Conservation (phyloP, 208 protist genomes). For the Vickermania spadyakhi region DNA sequence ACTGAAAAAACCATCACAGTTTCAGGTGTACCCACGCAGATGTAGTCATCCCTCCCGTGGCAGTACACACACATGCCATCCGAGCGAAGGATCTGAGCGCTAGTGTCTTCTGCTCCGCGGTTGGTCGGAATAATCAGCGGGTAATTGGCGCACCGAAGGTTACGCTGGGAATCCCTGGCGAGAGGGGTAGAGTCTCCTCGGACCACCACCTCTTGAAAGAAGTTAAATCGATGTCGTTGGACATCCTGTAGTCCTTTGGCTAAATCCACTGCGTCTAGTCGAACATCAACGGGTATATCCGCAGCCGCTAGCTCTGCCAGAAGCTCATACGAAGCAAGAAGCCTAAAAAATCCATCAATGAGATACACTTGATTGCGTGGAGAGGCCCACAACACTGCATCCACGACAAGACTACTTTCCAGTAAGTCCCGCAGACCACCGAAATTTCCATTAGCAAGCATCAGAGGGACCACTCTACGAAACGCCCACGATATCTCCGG, state of each 20-base stretch:
- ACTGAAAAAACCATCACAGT: constrained; percentile 46
- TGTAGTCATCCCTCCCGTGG: constrained; percentile 40
- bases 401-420: constrained; percentile 36
- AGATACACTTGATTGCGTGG: constrained; percentile 22
- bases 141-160: constrained; percentile 26
- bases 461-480: constrained; percentile 39
- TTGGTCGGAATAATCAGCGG: constrained; percentile 55
- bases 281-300: constrained; percentile 16
- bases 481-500: constrained; percentile 53
- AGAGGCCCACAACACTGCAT: constrained; percentile 32
- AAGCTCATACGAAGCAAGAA: constrained; percentile 44
- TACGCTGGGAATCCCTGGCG: constrained; percentile 12
- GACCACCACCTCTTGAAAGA: constrained; percentile 61
- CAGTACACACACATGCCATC: constrained; percentile 15
- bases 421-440: constrained; percentile 25
- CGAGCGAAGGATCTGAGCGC: constrained; percentile 18
- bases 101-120: constrained; percentile 35
- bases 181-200: constrained; percentile 36
- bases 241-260: constrained; percentile 32
- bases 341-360: constrained; percentile 56
- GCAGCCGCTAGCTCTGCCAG: constrained; percentile 34
- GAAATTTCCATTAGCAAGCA: constrained; percentile 71
- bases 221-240: constrained; percentile 30
- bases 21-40: constrained; percentile 38
- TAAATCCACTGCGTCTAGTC: constrained; percentile 26